A percentile compares a stretch with the other conserved stretches of the same genome.
Evolutionary conservation across 257 asterid genomes (phyloP).

Genomic region (Fraxinus cuspidata): DNA sequence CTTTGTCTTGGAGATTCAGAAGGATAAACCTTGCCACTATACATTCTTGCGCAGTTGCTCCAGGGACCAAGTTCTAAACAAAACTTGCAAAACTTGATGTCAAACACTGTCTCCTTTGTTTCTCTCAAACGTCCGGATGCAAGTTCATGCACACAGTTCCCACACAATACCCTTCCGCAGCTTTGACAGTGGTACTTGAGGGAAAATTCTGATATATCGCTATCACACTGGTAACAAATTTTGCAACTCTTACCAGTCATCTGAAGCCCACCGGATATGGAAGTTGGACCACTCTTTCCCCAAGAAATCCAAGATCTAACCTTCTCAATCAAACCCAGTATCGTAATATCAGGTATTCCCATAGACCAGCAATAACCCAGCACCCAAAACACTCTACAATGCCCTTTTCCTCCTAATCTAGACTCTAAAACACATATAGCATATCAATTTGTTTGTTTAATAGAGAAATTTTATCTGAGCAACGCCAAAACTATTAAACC

Average conservation of each 20-base stretch:
- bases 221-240: constrained; percentile 53
- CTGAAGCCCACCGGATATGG: constrained; percentile 34
- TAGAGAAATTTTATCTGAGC: constrained; percentile 39
- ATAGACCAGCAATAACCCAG: constrained; percentile 50
- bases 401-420: constrained; percentile 25
- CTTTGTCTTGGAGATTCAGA: constrained; percentile 75
- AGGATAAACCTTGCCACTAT: constrained; percentile 73
- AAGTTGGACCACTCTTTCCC: constrained; percentile 40
- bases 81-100: constrained; percentile 52
- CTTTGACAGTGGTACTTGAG: constrained; percentile 59
- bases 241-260: constrained; percentile 29
- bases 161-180: constrained; percentile 63
- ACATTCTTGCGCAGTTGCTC: constrained; percentile 42
- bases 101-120: constrained; percentile 26
- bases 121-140: constrained; percentile 33
- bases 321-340: constrained; percentile 64
- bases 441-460: constrained; percentile 21
- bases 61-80: constrained; percentile 47
- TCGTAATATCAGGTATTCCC: constrained; percentile 66
- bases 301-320: constrained; percentile 57
- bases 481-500: constrained; percentile 48
- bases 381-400: constrained; percentile 31
- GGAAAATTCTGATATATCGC: constrained; percentile 38
- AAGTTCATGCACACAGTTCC: constrained; percentile 49
- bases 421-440: constrained; percentile 11